Evolutionary conservation across 1,284 basidiomycete species (phyloP), one percentile per base, ranked within the genome.

Genomic region (Exobasidium cylindrosporum): DNA sequence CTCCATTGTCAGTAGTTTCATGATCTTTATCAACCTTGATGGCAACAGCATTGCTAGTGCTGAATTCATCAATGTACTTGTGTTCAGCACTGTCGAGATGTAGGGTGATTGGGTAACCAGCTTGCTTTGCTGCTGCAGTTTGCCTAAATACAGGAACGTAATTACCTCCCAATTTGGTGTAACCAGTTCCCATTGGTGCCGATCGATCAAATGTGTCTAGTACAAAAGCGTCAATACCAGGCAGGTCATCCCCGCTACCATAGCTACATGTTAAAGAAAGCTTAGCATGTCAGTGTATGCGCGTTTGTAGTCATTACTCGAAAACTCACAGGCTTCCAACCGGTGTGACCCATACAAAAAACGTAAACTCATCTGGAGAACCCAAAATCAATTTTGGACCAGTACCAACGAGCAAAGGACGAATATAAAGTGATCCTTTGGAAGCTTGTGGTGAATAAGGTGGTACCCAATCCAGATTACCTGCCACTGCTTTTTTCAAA

Each of bases 101-200:
- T 1, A 81, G 69, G 11, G 80, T 81, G 69, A 81, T 80, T 14
- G 73, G 67, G 58, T 76, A 81, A 30, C 80, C 80, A 6, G 66
- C 66, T 60, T 76, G 71, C 72, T 80, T 81, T 7, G 78, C 79
- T 1, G 59, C 66, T 1, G 65, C 63, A 23, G 74, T 74, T 28
- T 72, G 76, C 10, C 55, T 63, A 54, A 78, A 79, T 28, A 79
- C 77, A 11, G 79, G 77, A 3, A 70, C 79, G 52, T 81, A 81
- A 66, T 81, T 80, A 45, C 79, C 79, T 23, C 73, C 78, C 7
- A 81, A 72, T 67, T 81, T 81, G 60, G 69, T 72, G 57, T 73
- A 66, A 17, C 77, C 76, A 1, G 70, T 78, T 1, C 77, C 77
- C 57, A 64, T 66, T 23, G 79, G 77, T 6, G 79, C 80, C 1